Conservation (phyloP, 192 early-diverging fungal genomes). For the Haplosporangium gracile region DNA sequence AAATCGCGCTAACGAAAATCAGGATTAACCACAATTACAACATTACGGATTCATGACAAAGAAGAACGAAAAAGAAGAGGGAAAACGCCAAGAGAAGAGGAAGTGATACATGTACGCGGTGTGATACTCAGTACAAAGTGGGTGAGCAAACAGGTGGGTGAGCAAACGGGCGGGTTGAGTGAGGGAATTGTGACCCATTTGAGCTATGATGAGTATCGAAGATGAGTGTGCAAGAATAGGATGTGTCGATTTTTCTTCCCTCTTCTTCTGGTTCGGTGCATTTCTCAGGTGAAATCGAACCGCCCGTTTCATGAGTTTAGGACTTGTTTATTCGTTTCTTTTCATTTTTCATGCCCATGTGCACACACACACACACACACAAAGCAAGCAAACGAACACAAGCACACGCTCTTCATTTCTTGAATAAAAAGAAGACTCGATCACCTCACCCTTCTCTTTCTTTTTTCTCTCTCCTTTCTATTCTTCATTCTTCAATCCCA, state of each 20-base stretch:
- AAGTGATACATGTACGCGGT: no score
- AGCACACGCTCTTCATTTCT: neutral
- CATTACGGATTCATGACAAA: neutral
- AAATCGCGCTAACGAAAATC: neutral
- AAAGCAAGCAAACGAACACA: no score
- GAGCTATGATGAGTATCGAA: neutral
- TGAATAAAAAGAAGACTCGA: neutral
- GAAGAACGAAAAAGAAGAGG: no score
- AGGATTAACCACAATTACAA: neutral
- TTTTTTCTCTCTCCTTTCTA: neutral
- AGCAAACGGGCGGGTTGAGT: neutral
- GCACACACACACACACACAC: neutral
- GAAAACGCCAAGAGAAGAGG: no score
- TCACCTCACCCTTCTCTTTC: neutral
- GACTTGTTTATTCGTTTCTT: neutral
- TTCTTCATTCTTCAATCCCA: neutral
- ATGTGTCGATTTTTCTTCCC: neutral
- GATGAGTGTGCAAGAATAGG: neutral
- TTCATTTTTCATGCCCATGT: neutral
- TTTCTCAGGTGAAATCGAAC: slow-evolving; percentile 2
- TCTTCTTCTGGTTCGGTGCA: neutral
- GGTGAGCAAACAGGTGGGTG: no score
- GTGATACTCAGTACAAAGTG: no score
- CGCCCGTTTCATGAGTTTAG: neutral
- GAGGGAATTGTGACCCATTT: neutral